Evolutionary conservation across 805 yeast species (phyloP).

Genomic region (Henningerozyma blattae): DNA sequence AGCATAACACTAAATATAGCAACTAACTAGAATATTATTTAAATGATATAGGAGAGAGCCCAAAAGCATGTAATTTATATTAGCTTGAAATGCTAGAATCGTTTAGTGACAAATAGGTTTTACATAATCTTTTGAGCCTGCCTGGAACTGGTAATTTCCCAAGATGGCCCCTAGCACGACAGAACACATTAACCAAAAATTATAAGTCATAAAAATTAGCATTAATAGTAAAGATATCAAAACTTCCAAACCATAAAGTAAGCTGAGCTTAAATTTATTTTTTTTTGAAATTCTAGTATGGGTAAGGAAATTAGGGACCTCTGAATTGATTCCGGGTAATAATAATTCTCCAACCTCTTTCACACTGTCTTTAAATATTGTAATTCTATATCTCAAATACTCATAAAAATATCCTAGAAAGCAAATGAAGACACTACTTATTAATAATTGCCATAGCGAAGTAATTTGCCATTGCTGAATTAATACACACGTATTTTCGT

Average conservation of each 20-base stretch:
- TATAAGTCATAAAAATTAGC: slow-evolving; percentile 80
- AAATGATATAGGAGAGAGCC: too few relatives aligned
- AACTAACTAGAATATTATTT: too few relatives aligned
- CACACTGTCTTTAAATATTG: too few relatives aligned
- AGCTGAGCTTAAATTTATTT: slow-evolving; percentile 25
- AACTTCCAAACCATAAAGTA: slow-evolving; percentile 51
- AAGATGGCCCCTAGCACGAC: slow-evolving; percentile 60
- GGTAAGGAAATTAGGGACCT: background rate
- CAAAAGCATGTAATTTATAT: too few relatives aligned
- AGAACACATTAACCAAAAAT: slow-evolving; percentile 74
- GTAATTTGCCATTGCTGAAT: slow-evolving; percentile 73
- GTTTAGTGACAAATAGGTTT: too few relatives aligned
- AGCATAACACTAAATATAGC: too few relatives aligned
- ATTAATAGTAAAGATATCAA: slow-evolving; percentile 60
- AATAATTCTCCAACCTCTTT: too few relatives aligned
- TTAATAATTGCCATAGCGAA: slow-evolving; percentile 36
- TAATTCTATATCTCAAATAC: slow-evolving; percentile 25
- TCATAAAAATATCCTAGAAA: slow-evolving; percentile 49
- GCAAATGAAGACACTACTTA: slow-evolving; percentile 39
- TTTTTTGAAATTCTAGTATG: slow-evolving; percentile 1
- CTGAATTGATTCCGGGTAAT: too few relatives aligned
- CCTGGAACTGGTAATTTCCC: slow-evolving; percentile 47
- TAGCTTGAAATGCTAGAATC: too few relatives aligned
- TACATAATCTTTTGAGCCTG: too few relatives aligned
- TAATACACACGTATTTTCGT: slow-evolving; percentile 58